Evolutionary conservation across 164 flowering plant genomes (phyloP), one percentile per base, ranked within the genome.

Genomic region (Vitis labrusca): DNA sequence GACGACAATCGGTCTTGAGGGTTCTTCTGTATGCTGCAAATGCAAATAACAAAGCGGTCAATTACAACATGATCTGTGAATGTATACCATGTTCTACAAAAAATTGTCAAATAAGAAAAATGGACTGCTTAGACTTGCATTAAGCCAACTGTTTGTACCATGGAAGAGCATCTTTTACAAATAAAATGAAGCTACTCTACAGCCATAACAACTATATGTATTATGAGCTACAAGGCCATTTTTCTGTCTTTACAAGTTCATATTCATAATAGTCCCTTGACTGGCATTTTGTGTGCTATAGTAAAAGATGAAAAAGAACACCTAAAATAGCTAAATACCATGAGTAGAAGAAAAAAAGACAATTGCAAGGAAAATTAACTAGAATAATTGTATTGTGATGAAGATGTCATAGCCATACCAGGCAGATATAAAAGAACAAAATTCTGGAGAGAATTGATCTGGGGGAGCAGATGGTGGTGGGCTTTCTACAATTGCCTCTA

Each of bases 391-490:
- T 56, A 47, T 49, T 13, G 17, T 27, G 10, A 48, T 63, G 58
- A 17, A 53, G 16, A 53, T 8, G 32, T 61, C 44, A 48, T 37
- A 32, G 55, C 17, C 51, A 29, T 88, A 94, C 99, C 99, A 95
- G 66, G 93, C 76, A 10, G 98, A 85, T 53, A 95, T 78, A 77
- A 95, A 95, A 51, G 96, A 90, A 76, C 98, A 95, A 70, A 95
- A 96, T 75, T 96, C 99, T 2, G 98, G 99, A 29, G 99, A 96
- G 81, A 96, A 96, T 78, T 93, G 99, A 80, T 93, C 95, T 70
- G 93, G 69, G 27, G 97, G 97, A 60, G 98, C 97, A 77, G 89
- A 74, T 76, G 98, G 97, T 59, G 97, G 95, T 61, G 97, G 91
- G 56, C 84, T 82, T 23, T 75, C 83, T 19, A 96, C 98, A 74